Conservation (phyloP, 352 stramenopile genomes). For the Phytophthora tubulina region DNA sequence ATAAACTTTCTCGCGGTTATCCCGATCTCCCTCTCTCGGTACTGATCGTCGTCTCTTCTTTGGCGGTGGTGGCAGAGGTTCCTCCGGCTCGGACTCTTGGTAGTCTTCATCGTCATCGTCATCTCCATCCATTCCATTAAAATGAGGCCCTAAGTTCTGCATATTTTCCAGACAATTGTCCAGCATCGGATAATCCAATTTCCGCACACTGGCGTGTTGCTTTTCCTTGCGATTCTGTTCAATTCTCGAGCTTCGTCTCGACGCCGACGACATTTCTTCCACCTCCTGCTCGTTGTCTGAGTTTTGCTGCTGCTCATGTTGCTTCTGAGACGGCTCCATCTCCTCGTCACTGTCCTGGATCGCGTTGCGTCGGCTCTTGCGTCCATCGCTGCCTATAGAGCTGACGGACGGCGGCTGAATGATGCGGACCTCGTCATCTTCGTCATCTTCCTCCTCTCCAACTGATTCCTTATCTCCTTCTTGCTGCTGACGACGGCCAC, state of each 20-base stretch:
- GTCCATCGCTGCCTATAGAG: conserved; percentile 35
- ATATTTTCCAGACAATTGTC: conserved; percentile 75
- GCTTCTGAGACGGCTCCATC: conserved; percentile 26
- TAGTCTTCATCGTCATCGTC: conserved; percentile 40
- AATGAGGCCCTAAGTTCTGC: conserved; percentile 34
- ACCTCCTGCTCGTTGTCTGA: conserved; percentile 9
- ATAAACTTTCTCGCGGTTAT: conserved; percentile 48
- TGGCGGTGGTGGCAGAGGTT: conserved; percentile 11
- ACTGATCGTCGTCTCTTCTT: conserved; percentile 36
- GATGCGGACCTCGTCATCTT: conserved; percentile 72
- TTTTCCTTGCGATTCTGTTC: conserved; percentile 66
- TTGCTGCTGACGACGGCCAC: conserved; percentile 24
- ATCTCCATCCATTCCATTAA: conserved; percentile 18
- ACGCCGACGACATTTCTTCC: conserved; percentile 44
- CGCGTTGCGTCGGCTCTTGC: conserved; percentile 43
- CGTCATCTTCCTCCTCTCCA: conserved; percentile 42
- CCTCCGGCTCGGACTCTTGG: conserved; percentile 45
- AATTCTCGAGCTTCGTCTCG: conserved; percentile 70
- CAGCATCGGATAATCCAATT: conserved; percentile 69
- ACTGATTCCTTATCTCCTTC: conserved; percentile 9
- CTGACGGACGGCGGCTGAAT: conserved; percentile 46
- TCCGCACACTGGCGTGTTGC: conserved; percentile 47
- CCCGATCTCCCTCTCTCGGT: conserved; percentile 31
- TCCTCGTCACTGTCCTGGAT: conserved; percentile 79
- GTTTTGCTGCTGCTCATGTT: conserved; percentile 1